Conservation (phyloP, 805 yeast genomes). For the Candida michaelii region DNA sequence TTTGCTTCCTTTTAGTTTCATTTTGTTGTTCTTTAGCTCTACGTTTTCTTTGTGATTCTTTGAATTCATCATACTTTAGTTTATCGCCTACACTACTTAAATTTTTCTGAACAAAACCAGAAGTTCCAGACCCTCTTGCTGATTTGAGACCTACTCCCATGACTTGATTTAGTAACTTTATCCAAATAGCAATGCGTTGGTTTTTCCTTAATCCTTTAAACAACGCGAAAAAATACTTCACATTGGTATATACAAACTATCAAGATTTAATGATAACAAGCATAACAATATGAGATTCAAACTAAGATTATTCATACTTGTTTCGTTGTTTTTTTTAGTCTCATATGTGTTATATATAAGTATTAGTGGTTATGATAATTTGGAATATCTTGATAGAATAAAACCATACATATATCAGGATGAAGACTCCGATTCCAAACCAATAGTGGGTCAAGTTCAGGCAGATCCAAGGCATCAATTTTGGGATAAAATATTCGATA, state of each 20-base stretch:
- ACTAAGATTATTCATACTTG: constrained; percentile 5
- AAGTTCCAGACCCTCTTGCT: constrained; percentile 63
- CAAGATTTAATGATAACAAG: not conserved
- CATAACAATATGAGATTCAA: constrained; percentile 9
- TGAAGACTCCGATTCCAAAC: constrained; percentile 10
- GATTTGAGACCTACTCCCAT: constrained; percentile 15
- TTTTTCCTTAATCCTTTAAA: no score
- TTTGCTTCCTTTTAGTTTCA: constrained; percentile 19
- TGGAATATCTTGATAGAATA: constrained; percentile 7
- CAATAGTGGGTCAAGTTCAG: constrained; percentile 15
- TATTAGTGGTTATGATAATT: not conserved
- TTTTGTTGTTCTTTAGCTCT: constrained; percentile 11
- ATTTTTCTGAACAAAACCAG: constrained; percentile 58
- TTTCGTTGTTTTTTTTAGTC: not conserved
- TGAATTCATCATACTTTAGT: constrained; percentile 23
- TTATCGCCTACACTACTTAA: constrained; percentile 22
- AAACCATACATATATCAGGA: constrained; percentile 8
- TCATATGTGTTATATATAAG: constrained; percentile 5
- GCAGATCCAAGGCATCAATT: constrained; percentile 21
- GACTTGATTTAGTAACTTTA: no score
- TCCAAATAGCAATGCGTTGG: no score
- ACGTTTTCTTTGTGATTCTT: constrained; percentile 16
- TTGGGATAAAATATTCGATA: constrained; percentile 27
- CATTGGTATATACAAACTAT: not conserved
- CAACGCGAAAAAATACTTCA: not conserved